phyloP scores from a whole-genome alignment of 352 stramenopile species.

The Phytopythium chamaehyphon region DNA sequence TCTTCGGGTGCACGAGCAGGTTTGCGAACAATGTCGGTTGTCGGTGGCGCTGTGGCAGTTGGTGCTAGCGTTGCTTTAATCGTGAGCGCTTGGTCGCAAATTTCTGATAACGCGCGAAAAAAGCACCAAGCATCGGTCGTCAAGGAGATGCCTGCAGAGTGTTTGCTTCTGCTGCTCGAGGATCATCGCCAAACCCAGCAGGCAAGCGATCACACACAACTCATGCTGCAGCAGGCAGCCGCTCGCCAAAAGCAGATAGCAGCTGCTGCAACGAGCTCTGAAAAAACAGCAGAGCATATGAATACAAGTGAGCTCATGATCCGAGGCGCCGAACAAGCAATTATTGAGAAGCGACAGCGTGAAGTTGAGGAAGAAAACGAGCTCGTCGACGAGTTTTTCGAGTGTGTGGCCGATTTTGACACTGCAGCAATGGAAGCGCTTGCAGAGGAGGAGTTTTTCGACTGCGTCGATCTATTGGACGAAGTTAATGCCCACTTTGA shows the following conservation, averaged over 20 bases:
- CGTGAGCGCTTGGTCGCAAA: constrained; percentile 77
- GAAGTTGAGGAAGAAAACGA: constrained; percentile 36
- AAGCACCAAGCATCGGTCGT: constrained; percentile 64
- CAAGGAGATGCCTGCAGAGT: constrained; percentile 72
- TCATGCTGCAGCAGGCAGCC: constrained; percentile 26
- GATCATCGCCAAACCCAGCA: constrained; percentile 36
- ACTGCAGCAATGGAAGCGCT: constrained; percentile 52
- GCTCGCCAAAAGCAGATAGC: constrained; percentile 23
- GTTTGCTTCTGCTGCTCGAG: constrained; percentile 69
- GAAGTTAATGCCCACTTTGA: constrained; percentile 44
- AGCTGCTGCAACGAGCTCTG: constrained; percentile 12
- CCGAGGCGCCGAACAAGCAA: constrained; percentile 20
- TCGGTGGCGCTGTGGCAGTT: constrained; percentile 71
- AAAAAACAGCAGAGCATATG: constrained; percentile 1
- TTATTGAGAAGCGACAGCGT: constrained; percentile 26
- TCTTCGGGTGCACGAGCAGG: constrained; percentile 15
- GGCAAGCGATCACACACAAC: constrained; percentile 13
- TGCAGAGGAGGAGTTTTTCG: constrained; percentile 81
- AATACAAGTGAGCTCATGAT: constrained; percentile 5
- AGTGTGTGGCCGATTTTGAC: constrained; percentile 53
- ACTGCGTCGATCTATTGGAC: constrained; percentile 64
- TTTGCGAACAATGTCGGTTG: constrained; percentile 51
- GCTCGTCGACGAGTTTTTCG: constrained; percentile 72
- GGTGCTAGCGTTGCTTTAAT: constrained; percentile 70
- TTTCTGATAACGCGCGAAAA: constrained; percentile 54